Conservation (phyloP, 164 flowering plant genomes). For the Kalanchoe fedtschenkoi region DNA sequence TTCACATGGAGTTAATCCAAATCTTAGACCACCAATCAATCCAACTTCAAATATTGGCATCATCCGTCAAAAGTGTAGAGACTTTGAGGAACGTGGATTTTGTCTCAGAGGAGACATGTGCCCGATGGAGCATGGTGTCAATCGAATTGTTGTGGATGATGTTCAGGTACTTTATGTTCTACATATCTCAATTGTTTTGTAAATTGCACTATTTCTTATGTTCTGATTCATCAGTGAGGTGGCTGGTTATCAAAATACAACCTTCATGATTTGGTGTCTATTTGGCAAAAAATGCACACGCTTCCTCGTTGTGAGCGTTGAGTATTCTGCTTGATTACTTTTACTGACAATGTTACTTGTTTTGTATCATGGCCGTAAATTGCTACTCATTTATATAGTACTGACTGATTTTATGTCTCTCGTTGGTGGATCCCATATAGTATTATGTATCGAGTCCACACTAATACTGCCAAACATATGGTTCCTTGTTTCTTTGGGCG, state of each 20-base stretch:
- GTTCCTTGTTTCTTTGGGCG: neutral
- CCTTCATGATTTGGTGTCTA: neutral
- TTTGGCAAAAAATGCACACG: neutral
- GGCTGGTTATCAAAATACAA: neutral
- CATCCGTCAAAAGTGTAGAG: conserved; percentile 75
- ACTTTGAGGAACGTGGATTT: conserved; percentile 97
- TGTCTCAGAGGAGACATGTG: conserved; percentile 97
- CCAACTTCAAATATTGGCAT: conserved; percentile 46
- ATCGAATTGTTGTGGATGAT: conserved; percentile 89
- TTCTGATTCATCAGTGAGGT: neutral
- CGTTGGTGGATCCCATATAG: neutral
- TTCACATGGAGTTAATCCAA: conserved; percentile 54
- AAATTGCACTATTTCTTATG: neutral
- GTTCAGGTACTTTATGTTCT: conserved; percentile 57
- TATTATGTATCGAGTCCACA: neutral
- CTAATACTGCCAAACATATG: neutral
- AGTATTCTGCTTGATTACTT: neutral
- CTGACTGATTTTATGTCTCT: no score
- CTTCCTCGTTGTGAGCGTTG: neutral
- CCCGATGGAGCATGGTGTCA: conserved; percentile 97
- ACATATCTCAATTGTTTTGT: neutral
- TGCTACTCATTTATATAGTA: no score
- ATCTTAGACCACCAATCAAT: conserved; percentile 47
- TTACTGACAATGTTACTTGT: no score
- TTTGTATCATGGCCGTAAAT: no score